Base-by-base conservation (phyloP, 371 early-diverging fungal species). In the Sporodiniella umbellata region DNA sequence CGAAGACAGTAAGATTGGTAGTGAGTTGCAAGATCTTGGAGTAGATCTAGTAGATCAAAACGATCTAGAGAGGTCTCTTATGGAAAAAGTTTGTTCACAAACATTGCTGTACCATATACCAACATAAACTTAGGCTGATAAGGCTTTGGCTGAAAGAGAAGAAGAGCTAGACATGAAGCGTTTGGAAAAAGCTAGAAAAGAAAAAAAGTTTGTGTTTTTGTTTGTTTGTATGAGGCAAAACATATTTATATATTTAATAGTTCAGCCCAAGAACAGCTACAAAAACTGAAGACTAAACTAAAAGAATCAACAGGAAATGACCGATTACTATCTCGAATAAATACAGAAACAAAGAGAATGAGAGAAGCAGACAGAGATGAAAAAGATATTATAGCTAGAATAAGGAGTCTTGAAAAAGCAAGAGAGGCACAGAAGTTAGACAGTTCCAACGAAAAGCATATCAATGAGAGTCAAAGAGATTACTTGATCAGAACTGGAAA, bases 401-500 rank as follows among this genome's bases (percentile, higher is more conserved):
- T 80, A 23, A 43, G 54, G 26, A 66, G 10, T 28, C 30, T 4
- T 28, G 7, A 68, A 4, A n/a, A n/a, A n/a, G n/a, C n/a, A n/a
- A 44, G 74, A 33, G 45, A 66, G 31, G 21, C 43, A n/a, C 40
- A 30, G 15, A 47, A 43, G 37, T 35, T 51, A 33, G 42, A 35
- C 38, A 45, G 14, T 38, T 6, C 23, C 7, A 35, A 21, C 23
- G 45, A 54, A 31, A 31, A 44, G 18, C 61, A 54, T 14, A 54
- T 49, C 12, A 58, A 67, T 39, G 88, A 87, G 51, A 68, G 81
- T 0, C 80, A 80, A 23, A 58, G 83, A 21, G 89, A 90, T 5
- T 75, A 69, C 40, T 65, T 89, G 30, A 85, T 89, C 52, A 70
- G 88, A 17, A 84, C 82, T 7, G 90, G 92, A 24, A 85, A 87